Conservation (phyloP, 805 yeast species). For the Huiozyma sinensis region DNA sequence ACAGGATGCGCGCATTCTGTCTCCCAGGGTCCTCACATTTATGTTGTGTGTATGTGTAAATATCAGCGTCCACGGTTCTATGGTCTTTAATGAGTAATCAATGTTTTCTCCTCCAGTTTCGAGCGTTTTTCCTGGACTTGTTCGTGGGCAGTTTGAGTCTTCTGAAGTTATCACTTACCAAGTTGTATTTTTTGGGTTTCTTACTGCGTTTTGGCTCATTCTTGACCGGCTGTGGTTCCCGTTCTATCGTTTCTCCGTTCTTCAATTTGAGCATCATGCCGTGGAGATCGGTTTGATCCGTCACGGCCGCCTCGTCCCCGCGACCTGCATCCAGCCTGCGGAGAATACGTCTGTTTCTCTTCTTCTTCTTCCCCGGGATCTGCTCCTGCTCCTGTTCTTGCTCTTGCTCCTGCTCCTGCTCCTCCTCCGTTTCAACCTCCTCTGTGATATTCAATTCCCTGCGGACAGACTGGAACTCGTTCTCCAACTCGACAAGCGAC, state of each 20-base stretch:
- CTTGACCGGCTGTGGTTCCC: slow-evolving; percentile 7
- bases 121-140: slow-evolving; percentile 19
- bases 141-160: slow-evolving; percentile 42
- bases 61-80: neutral
- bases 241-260: neutral
- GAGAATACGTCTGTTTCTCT: slow-evolving; percentile 14
- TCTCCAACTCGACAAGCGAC: slow-evolving; percentile 20
- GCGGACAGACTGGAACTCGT: slow-evolving; percentile 20
- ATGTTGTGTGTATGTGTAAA: neutral
- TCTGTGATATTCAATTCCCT: slow-evolving; percentile 2
- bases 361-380: slow-evolving; percentile 5
- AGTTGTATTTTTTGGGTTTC: slow-evolving; percentile 22
- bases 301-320: neutral
- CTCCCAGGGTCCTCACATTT: too few species aligned
- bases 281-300: slow-evolving; percentile 1
- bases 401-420: neutral
- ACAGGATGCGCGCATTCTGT: too few species aligned
- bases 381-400: neutral
- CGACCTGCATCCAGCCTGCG: neutral
- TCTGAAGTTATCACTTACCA: slow-evolving; percentile 40
- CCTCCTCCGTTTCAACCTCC: neutral
- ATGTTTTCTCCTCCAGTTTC: slow-evolving; percentile 29
- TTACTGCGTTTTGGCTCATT: slow-evolving; percentile 7
- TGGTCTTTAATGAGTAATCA: too few species aligned
- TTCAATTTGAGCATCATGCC: slow-evolving; percentile 2